phyloP scores from a whole-genome alignment of 1,284 basidiomycete species.

The Papiliotrema nemorosa region DNA sequence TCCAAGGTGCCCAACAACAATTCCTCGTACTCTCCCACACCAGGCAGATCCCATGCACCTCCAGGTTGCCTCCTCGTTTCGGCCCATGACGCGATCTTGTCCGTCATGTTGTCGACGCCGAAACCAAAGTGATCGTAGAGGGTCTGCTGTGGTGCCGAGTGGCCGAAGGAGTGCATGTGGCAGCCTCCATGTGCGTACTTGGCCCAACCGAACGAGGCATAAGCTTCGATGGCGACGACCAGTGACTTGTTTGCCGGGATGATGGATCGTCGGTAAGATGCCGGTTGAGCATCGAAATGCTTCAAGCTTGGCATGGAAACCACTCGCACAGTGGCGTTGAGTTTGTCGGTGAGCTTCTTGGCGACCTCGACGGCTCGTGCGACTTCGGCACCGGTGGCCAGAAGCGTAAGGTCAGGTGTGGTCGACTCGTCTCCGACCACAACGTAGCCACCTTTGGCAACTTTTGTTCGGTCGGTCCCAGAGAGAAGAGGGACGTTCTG shows the following conservation, averaged over 20 bases:
- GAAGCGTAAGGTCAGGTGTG: slow-evolving; percentile 29
- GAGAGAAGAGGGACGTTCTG: slow-evolving; percentile 36
- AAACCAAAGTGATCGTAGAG: slow-evolving; percentile 45
- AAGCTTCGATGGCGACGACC: slow-evolving; percentile 41
- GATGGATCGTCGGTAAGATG: slow-evolving; percentile 25
- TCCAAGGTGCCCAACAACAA: slow-evolving; percentile 17
- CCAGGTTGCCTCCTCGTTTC: neutral
- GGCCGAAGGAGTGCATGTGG: slow-evolving; percentile 40
- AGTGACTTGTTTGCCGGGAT: slow-evolving; percentile 27
- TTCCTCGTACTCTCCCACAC: slow-evolving; percentile 43
- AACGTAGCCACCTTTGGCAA: slow-evolving; percentile 33
- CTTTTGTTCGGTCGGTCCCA: slow-evolving; percentile 30
- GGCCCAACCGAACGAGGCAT: slow-evolving; percentile 40
- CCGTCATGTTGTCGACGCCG: slow-evolving; percentile 28
- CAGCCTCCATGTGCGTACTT: slow-evolving; percentile 40
- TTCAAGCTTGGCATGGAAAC: slow-evolving; percentile 40
- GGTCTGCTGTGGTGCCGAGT: slow-evolving; percentile 31
- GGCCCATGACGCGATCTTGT: slow-evolving; percentile 27
- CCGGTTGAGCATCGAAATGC: slow-evolving; percentile 36
- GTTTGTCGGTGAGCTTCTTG: slow-evolving; percentile 15
- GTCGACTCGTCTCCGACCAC: slow-evolving; percentile 25
- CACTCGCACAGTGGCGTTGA: slow-evolving; percentile 24
- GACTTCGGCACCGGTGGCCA: slow-evolving; percentile 44
- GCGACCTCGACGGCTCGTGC: slow-evolving; percentile 33
- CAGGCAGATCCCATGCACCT: slow-evolving; percentile 20